These are phyloP conservation scores for Panicum miliaceum DNA, from an alignment of 176 grass and related monocot genomes.

Conservation along the genomic window DNA sequence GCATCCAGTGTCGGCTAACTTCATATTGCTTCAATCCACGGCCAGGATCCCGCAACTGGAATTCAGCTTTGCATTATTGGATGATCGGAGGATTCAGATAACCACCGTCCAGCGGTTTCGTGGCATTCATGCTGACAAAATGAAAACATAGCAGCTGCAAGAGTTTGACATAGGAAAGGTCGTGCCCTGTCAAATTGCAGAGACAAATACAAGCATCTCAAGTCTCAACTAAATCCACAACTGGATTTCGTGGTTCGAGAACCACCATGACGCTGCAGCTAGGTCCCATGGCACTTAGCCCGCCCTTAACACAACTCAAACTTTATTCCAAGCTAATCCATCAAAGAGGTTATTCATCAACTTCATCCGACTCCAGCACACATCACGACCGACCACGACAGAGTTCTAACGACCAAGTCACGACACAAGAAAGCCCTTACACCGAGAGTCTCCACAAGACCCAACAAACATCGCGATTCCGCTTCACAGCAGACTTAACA, in stretches of 20 bases:
- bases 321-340: constrained; percentile 43
- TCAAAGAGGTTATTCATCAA: constrained; percentile 7
- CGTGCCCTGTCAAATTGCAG: not conserved
- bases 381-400: constrained; percentile 22
- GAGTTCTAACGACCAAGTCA: constrained; percentile 1
- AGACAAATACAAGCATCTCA: not conserved
- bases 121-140: not conserved
- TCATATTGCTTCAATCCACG: no score
- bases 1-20: no score
- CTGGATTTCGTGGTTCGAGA: not conserved
- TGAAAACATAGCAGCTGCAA: not conserved
- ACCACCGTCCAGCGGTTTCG: not conserved
- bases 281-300: not conserved
- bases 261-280: no score
- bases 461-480: not conserved
- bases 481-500: constrained; percentile 28
- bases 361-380: constrained; percentile 20
- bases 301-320: constrained; percentile 9
- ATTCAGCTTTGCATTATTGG: no score
- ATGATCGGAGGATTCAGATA: no score
- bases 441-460: constrained; percentile 24
- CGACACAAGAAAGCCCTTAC: not conserved
- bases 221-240: not conserved
- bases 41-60: no score
- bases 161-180: not conserved